phyloP scores from a whole-genome alignment of 768 basidiomycete species.

The Boletus rubescentipes region DNA sequence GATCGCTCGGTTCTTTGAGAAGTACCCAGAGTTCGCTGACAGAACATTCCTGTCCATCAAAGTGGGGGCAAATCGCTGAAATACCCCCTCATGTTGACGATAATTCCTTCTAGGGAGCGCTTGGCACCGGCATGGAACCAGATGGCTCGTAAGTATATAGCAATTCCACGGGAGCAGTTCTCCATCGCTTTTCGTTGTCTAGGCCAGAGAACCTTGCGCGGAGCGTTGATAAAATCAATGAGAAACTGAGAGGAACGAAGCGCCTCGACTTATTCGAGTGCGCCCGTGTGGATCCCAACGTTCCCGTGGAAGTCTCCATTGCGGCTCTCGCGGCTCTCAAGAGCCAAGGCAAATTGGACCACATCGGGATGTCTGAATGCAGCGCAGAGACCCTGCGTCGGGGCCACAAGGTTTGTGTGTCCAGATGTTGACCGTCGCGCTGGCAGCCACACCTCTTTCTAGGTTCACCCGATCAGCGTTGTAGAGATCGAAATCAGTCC shows the following conservation, averaged over 20 bases:
- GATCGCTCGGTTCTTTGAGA: slow-evolving; percentile 48
- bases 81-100: background rate
- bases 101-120: slow-evolving; percentile 8
- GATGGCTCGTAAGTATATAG: slow-evolving; percentile 29
- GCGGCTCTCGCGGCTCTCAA: slow-evolving; percentile 42
- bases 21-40: slow-evolving; percentile 36
- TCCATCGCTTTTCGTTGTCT: background rate
- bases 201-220: slow-evolving; percentile 41
- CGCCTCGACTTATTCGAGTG: slow-evolving; percentile 59
- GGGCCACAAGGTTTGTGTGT: slow-evolving; percentile 24
- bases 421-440: background rate
- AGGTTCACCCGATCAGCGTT: slow-evolving; percentile 55
- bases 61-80: slow-evolving; percentile 4
- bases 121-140: background rate
- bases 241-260: slow-evolving; percentile 50
- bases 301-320: slow-evolving; percentile 47
- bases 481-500: slow-evolving; percentile 70
- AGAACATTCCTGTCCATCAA: slow-evolving; percentile 38
- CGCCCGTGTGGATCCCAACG: slow-evolving; percentile 43
- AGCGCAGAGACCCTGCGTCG: slow-evolving; percentile 47
- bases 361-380: slow-evolving; percentile 61
- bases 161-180: background rate
- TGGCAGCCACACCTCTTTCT: background rate
- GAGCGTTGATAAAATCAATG: slow-evolving; percentile 44
- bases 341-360: slow-evolving; percentile 36